Evolutionary conservation across 768 basidiomycete species (phyloP).

Genomic region (Daedaleopsis nitida): DNA sequence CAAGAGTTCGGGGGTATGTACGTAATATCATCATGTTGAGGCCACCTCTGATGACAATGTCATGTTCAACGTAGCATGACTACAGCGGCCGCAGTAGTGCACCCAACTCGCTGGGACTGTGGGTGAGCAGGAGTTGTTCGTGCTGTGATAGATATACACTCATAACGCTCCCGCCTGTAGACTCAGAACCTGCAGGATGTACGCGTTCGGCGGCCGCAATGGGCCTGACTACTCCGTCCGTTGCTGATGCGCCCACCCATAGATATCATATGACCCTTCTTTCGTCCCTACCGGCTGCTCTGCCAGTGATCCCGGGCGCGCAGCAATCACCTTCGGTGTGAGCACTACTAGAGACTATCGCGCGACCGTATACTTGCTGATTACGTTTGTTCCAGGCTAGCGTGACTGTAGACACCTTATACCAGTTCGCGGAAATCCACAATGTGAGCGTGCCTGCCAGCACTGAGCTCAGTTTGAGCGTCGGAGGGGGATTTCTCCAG

Average conservation of each 20-base stretch:
- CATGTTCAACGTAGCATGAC: slow-evolving; percentile 23
- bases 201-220: not conserved
- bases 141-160: not conserved
- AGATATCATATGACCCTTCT: slow-evolving; percentile 21
- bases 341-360: not conserved
- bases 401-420: slow-evolving; percentile 19
- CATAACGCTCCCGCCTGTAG: not conserved
- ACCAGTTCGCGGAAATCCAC: slow-evolving; percentile 27
- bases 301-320: not conserved
- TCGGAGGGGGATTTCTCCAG: not conserved
- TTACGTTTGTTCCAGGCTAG: slow-evolving; percentile 15
- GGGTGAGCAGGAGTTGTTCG: not conserved
- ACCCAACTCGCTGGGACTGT: slow-evolving; percentile 26
- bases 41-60: too few species aligned
- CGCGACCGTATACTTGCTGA: not conserved
- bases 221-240: too few species aligned
- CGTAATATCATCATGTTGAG: not conserved
- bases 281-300: slow-evolving; percentile 16
- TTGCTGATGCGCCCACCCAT: not conserved
- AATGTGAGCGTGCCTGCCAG: slow-evolving; percentile 30
- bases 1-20: slow-evolving; percentile 31
- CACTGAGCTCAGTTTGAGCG: not conserved
- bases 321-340: slow-evolving; percentile 2
- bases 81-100: slow-evolving; percentile 29
- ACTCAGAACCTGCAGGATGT: slow-evolving; percentile 3